Evolutionary conservation across 2,329 filamentous ascomycete genomes (phyloP), one percentile per base, ranked within the genome.

Genomic region (Neospermospora avenae): DNA sequence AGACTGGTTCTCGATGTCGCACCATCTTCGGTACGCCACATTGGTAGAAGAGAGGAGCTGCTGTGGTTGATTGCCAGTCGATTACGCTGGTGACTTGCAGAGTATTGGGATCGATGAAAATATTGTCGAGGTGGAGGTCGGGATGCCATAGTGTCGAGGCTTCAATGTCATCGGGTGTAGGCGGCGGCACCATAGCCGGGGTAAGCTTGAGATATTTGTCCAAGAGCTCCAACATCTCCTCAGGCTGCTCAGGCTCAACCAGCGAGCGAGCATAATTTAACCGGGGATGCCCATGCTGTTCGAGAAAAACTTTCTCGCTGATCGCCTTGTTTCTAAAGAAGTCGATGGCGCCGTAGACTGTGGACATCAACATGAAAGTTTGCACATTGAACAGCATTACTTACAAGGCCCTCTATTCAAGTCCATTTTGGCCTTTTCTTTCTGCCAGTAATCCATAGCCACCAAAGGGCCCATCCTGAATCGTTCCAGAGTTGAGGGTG

Each of bases 61-160:
- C 3, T 6, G 14, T 4, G 18, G 39, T 45, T 45, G 60, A 60
- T 63, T 65, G 63, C 60, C 61, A 65, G 55, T 65, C 63, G 28
- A 65, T 59, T 35, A 65, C 24, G 28, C 60, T 24, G 24, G 63
- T 63, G 22, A 63, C 52, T 55, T 63, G 45, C 45, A 60, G 48
- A 13, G 63, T 58, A 1, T 57, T 48, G 49, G 65, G 65, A 34
- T 68, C 61, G 52, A 69, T 60, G 25, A 67, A 70, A 51, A 69
- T 55, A 31, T 70, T 60, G 20, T 60, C 52, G 25, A 67, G 63
- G 57, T 65, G 66, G 34, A 70, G 65, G 57, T 70, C 65, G 11
- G 28, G 28, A 31, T 31, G 28, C 28, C 28, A 31, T 5, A 31
- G 28, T 10, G 28, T 31, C 5, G 28, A 63, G 14, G 59, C 61